These are phyloP conservation scores for Penicillium janthinellum DNA, from an alignment of 2,329 filamentous ascomycete species.

Conservation along the genomic window DNA sequence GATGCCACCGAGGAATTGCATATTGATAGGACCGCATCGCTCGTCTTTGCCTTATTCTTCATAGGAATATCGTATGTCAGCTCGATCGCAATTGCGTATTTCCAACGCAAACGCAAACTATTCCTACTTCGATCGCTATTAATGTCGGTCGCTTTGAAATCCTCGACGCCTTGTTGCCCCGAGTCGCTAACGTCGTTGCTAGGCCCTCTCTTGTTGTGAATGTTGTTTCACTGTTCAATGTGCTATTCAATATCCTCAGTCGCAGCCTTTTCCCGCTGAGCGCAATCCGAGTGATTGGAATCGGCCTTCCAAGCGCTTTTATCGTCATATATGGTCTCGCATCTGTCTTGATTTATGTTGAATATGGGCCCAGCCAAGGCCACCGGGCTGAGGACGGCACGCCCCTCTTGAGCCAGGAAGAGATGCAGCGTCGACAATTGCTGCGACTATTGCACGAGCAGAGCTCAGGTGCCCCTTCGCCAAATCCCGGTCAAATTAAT, in stretches of 20 bases:
- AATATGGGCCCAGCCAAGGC: conserved; percentile 12
- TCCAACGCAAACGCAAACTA: conserved; percentile 25
- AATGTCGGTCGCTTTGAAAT: conserved; percentile 27
- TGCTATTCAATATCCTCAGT: conserved; percentile 36
- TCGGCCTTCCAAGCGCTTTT: conserved; percentile 33
- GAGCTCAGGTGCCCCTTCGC: conserved; percentile 28
- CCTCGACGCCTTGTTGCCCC: neutral
- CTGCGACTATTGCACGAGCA: conserved; percentile 39
- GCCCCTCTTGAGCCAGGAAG: conserved; percentile 37
- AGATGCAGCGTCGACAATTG: conserved; percentile 44
- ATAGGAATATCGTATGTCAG: conserved; percentile 30
- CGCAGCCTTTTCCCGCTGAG: conserved; percentile 32
- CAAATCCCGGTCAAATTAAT: conserved; percentile 22
- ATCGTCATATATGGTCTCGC: conserved; percentile 32
- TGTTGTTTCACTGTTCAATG: conserved; percentile 36
- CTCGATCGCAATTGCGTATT: conserved; percentile 29
- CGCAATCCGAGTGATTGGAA: conserved; percentile 27
- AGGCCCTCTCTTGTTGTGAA: conserved; percentile 25
- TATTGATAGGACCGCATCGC: conserved; percentile 27
- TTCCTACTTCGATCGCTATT: conserved; percentile 36
- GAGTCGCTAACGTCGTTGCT: conserved; percentile 25
- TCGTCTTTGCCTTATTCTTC: conserved; percentile 31
- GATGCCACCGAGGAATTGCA: conserved; percentile 19
- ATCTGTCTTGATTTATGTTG: conserved; percentile 30
- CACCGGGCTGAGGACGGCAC: conserved; percentile 14